phyloP scores from a whole-genome alignment of 768 basidiomycete species.

The Boletus insuetus region DNA sequence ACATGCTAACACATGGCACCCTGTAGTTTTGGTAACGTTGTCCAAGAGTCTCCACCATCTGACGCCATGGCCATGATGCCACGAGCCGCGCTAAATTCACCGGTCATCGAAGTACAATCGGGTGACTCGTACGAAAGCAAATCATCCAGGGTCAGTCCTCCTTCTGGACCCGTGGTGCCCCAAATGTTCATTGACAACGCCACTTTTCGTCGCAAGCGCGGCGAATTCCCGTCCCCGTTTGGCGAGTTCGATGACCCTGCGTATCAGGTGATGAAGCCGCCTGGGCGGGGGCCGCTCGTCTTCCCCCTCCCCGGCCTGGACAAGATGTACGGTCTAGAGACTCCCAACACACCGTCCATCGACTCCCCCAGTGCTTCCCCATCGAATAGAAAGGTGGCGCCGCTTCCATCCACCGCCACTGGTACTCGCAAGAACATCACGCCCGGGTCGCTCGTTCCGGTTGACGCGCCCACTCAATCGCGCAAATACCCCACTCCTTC shows the following conservation, averaged over 20 bases:
- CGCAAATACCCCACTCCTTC: constrained; percentile 75
- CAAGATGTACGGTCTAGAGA: constrained; percentile 40
- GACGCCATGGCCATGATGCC: background rate
- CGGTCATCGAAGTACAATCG: background rate
- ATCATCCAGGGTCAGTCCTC: no score
- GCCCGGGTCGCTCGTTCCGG: constrained; percentile 60
- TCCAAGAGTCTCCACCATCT: background rate
- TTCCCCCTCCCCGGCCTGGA: constrained; percentile 18
- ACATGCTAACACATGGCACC: background rate
- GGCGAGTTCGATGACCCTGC: constrained; percentile 14
- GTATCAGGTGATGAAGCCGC: constrained; percentile 15
- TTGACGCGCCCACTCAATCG: constrained; percentile 77
- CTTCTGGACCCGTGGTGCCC: no score
- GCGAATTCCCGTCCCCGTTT: constrained; percentile 34
- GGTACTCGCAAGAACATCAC: constrained; percentile 73
- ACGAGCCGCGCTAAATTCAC: background rate
- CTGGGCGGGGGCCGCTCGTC: constrained; percentile 6
- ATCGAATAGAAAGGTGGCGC: constrained; percentile 16
- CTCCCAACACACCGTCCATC: constrained; percentile 50
- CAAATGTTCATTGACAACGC: constrained; percentile 1
- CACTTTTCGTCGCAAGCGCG: no score
- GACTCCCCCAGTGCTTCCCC: constrained; percentile 36
- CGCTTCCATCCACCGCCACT: constrained; percentile 38
- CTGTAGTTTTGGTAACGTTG: background rate
- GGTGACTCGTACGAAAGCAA: background rate